A percentile compares a stretch with the other conserved stretches of the same genome.
Conservation (phyloP, 2,329 filamentous ascomycete species). For the Aspergillus brunneoviolaceus region DNA sequence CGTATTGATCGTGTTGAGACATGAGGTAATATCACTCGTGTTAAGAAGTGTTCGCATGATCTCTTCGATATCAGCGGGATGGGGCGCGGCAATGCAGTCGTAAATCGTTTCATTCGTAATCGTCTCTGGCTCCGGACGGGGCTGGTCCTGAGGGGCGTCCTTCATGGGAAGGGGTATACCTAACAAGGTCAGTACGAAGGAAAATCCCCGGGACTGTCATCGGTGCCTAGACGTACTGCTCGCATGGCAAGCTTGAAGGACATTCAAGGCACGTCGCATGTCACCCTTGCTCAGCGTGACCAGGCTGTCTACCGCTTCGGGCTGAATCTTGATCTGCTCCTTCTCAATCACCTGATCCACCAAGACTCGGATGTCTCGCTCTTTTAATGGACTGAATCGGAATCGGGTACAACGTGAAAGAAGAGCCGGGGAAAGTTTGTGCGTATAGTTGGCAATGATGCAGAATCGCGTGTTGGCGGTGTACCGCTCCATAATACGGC, state of each 20-base stretch:
- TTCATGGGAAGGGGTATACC: conserved; percentile 67
- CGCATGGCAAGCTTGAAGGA: conserved; percentile 93
- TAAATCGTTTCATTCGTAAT: conserved; percentile 94
- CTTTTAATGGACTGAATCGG: conserved; percentile 89
- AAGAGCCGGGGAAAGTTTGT: conserved; percentile 91
- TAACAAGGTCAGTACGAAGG: conserved; percentile 31
- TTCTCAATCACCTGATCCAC: conserved; percentile 89
- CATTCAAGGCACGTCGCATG: conserved; percentile 92
- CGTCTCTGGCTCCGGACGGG: conserved; percentile 68
- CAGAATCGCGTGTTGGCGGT: conserved; percentile 97
- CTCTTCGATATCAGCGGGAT: conserved; percentile 80
- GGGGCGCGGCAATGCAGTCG: conserved; percentile 93
- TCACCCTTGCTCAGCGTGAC: conserved; percentile 90
- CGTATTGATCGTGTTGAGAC: conserved; percentile 81
- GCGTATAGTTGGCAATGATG: conserved; percentile 98
- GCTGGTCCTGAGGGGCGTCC: conserved; percentile 58
- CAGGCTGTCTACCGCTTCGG: conserved; percentile 77
- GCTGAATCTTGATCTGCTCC: conserved; percentile 79
- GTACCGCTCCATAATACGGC: conserved; percentile 99
- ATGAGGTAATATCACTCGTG: conserved; percentile 85
- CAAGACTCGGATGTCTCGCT: conserved; percentile 76
- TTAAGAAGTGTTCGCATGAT: conserved; percentile 81
- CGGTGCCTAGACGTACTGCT: conserved; percentile 62
- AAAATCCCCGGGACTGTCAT: not conserved
- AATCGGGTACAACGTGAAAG: conserved; percentile 93